Evolutionary conservation across 768 basidiomycete species (phyloP).

Genomic region (Asterophora parasitica): DNA sequence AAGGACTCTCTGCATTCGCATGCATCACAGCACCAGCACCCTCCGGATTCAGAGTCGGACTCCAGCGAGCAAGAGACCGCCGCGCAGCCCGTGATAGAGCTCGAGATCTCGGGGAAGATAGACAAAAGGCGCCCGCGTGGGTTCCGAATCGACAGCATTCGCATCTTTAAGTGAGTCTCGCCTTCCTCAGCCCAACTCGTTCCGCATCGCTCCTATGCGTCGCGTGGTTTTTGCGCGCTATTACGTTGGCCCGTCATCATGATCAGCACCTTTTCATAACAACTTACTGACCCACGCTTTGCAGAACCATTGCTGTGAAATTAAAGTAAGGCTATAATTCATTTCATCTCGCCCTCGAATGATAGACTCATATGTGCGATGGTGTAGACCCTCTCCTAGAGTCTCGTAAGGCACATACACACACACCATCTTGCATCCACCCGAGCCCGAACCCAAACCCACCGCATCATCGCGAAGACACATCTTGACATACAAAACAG

Average conservation of each 20-base stretch:
- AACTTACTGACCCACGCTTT: not conserved
- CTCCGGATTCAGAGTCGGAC: not conserved
- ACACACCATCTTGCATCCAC: not conserved
- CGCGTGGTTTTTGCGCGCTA: not conserved
- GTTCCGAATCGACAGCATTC: constrained; percentile 16
- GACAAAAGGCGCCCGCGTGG: constrained; percentile 13
- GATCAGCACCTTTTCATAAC: too few species aligned
- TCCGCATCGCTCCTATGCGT: not conserved
- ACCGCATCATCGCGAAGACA: too few species aligned
- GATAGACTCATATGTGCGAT: not conserved
- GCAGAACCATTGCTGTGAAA: constrained; percentile 18
- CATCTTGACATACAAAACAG: too few species aligned
- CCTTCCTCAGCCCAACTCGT: not conserved
- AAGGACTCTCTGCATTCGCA: not conserved
- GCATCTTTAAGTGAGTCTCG: constrained; percentile 16
- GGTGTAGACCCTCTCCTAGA: constrained; percentile 9
- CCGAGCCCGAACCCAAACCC: too few species aligned
- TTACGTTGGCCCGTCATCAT: constrained; percentile 6
- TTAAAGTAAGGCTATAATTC: constrained; percentile 13
- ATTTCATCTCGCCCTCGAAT: constrained; percentile 1
- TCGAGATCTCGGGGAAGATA: constrained; percentile 6
- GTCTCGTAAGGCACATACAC: not conserved
- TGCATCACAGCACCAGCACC: not conserved
- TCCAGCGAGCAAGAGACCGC: constrained; percentile 1
- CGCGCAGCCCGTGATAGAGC: constrained; percentile 8